Evolutionary conservation across 2,329 filamentous ascomycete species (phyloP), one percentile per base, ranked within the genome.

Genomic region (Cladosporium sp.): DNA sequence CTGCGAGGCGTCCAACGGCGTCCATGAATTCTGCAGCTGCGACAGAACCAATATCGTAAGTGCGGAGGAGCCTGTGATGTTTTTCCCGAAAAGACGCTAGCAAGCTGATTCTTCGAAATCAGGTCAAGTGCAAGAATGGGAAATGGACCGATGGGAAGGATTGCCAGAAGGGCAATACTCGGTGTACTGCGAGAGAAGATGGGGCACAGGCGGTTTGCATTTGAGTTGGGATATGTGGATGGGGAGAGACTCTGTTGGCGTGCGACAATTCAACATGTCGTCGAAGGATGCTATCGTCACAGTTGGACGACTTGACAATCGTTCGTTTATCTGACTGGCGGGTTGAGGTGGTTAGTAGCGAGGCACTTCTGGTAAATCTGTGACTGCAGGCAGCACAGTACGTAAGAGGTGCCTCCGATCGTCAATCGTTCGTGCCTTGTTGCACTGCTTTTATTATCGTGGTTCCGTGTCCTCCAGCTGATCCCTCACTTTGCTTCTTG

Each of bases 1-100:
- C 3, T 56, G 52, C 20, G n/a, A 11, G 9, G 20, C 30, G 12
- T 56, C 52, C 14, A 47, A 49, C 12, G 52, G 42, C 15, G 30
- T 22, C 3, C 52, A 47, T 20, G n/a, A 56, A 19, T 56, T 47
- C 25, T 56, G 52, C 30, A 56, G 52, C 34, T 56, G 52, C 9
- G 52, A 56, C 19, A 47, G 54, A 15, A 49, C 42, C 14, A 49
- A 56, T 12, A 56, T 49, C 9, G 54, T 56, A n/a, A 39, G 54
- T 56, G 51, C 15, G 43, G 15, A 28, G 22, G 12, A 28, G 25
- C 20, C 3, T 34, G 4, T 8, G 30, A 34, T 2, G 11, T 34
- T 8, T n/a, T 40, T 39, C 4, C 14, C n/a, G 38, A 8, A 7
- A 7, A 40, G 5, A 3, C 6, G 38, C 38, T 3, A 19, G 17